These are phyloP conservation scores for Saccharomycopsis capsularis DNA, from an alignment of 805 yeast genomes.

Conservation along the genomic window DNA sequence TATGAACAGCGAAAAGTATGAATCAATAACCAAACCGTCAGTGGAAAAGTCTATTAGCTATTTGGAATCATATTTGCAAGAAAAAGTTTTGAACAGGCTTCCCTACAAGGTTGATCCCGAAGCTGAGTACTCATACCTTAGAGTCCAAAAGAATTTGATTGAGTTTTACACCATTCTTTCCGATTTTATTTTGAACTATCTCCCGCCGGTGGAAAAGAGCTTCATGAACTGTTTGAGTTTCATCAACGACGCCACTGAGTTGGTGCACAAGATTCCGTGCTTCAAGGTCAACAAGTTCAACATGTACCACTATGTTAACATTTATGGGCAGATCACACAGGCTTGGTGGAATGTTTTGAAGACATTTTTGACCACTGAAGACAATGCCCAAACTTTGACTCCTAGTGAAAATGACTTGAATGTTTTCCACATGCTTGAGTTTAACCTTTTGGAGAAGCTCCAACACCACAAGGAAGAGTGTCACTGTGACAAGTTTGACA, in stretches of 20 bases:
- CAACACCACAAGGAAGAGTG: constrained; percentile 5
- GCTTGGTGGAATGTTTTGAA: constrained; percentile 20
- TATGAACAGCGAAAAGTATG: constrained; percentile 23
- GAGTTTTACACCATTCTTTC: constrained; percentile 66
- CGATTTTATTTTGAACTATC: constrained; percentile 64
- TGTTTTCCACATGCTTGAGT: constrained; percentile 17
- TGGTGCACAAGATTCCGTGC: constrained; percentile 58
- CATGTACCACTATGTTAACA: constrained; percentile 19
- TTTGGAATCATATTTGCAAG: constrained; percentile 39
- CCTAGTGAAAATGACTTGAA: constrained; percentile 13
- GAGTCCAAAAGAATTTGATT: constrained; percentile 60
- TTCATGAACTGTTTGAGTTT: constrained; percentile 50
- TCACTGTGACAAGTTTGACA: constrained; percentile 16
- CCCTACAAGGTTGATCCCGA: constrained; percentile 72
- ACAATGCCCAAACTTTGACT: neutral
- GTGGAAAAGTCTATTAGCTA: constrained; percentile 44
- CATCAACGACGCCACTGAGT: constrained; percentile 51
- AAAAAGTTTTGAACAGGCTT: constrained; percentile 38
- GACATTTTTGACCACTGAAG: neutral
- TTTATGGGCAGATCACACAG: constrained; percentile 14
- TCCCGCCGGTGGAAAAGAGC: constrained; percentile 63
- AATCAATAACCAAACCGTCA: constrained; percentile 49
- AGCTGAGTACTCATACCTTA: constrained; percentile 68
- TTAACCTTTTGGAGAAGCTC: constrained; percentile 6
- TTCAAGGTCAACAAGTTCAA: constrained; percentile 36